These are phyloP conservation scores for Neonectria faginata DNA, from an alignment of 2,329 filamentous ascomycete genomes.

Conservation along the genomic window DNA sequence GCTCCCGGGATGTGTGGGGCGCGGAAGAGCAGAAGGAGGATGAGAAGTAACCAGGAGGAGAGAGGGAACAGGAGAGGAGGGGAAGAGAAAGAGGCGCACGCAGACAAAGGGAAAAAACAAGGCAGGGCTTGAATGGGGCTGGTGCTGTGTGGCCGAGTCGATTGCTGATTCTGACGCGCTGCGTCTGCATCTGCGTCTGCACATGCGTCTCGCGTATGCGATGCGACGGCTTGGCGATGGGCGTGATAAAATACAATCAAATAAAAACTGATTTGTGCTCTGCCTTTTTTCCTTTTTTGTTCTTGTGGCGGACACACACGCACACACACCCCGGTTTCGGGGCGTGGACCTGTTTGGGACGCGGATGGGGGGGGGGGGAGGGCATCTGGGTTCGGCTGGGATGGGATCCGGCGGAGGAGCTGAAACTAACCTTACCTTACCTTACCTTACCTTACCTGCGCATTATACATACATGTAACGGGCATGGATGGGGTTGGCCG, in stretches of 20 bases:
- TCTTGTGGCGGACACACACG: neutral
- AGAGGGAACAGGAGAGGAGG: neutral
- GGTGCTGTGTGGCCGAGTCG: neutral
- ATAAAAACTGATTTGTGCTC: no score
- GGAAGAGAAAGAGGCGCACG: neutral
- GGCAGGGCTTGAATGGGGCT: neutral
- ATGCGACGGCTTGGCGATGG: conserved; percentile 35
- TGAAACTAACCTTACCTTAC: neutral
- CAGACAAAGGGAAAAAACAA: neutral
- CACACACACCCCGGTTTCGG: neutral
- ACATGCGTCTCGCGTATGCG: conserved; percentile 24
- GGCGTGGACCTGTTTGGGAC: conserved; percentile 1
- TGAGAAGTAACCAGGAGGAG: neutral
- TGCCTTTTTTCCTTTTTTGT: neutral
- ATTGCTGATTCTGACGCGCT: conserved; percentile 9
- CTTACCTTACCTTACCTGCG: no score
- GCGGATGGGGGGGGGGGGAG: neutral
- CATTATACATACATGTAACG: no score
- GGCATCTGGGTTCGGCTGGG: neutral
- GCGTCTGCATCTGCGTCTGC: conserved; percentile 8
- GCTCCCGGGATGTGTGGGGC: neutral
- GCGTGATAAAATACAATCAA: neutral
- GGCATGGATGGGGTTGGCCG: neutral
- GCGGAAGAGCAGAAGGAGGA: neutral
- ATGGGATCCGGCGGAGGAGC: neutral